Base-by-base conservation (phyloP, 176 grass and related monocot species). In the Metroxylon sagu region DNA sequence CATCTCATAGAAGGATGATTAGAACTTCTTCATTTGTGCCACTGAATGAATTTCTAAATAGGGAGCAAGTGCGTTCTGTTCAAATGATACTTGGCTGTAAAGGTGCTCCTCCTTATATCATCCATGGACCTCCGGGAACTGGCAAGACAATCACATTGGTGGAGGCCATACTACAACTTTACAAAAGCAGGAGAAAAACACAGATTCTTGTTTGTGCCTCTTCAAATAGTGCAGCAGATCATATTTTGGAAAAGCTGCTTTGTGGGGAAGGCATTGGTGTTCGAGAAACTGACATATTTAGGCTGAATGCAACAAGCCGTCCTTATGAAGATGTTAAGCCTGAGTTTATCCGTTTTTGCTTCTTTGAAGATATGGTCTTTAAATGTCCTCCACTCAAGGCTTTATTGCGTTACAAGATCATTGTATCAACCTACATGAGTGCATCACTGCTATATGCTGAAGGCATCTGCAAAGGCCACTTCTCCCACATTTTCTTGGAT, bases 401-500 rank as follows among this genome's bases (percentile, higher is more conserved):
- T 51, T 82, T 97, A 30, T 25, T 78, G 63, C 75, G 62, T 6
- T 97, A 91, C 80, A 90, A 50, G 65, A 76, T 97, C 69, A 49
- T 97, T 43, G 82, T 97, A 61, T 97, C 92, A 15, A 97, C 92
- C 52, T 97, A 91, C 55, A 80, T 80, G 70, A 85, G 87, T 81
- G 74, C 87, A 10, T 85, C 70, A 5, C 55, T 53, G 30, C 70
- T 97, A 50, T 86, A 85, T 67, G 55, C 83, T 3, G 84, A 88
- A 74, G 92, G 84, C 61, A 82, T 97, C 74, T 53, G 17, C 5
- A 67, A 26, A 23, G 87, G 92, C 2, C 87, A 91, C 70, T 97
- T 97, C 62, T 88, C 92, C 39, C 92, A 97, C 62, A 83, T 97
- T 72, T 88, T 97, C 67, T 73, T 97, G 71, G 92, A 97, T 77